Conservation (phyloP, 495 filamentous ascomycete genomes). For the Pseudoneurospora amorphoporcata region DNA sequence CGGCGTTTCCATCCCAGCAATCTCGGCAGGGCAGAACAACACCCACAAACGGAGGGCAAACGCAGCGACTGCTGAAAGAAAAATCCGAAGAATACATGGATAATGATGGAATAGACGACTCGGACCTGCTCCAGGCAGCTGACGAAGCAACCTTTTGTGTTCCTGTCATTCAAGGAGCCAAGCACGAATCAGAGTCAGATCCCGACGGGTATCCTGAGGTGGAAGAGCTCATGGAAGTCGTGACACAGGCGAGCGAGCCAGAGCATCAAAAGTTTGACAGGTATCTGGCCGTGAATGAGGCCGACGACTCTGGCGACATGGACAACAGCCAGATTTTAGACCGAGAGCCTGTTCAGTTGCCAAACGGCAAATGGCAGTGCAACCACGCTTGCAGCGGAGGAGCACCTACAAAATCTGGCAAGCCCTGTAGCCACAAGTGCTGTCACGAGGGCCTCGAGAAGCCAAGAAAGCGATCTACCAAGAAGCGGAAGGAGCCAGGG, state of each 20-base stretch:
- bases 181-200: background rate
- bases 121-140: constrained; percentile 16
- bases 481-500: constrained; percentile 7
- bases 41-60: background rate
- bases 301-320: constrained; percentile 1
- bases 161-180: background rate
- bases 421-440: constrained; percentile 54
- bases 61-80: background rate
- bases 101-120: constrained; percentile 14
- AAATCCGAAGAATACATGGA: constrained; percentile 6
- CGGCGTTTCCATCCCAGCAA: constrained; percentile 36
- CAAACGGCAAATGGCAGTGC: constrained; percentile 82
- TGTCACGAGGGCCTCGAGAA: constrained; percentile 83
- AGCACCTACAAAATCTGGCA: constrained; percentile 51
- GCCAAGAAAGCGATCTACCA: constrained; percentile 49
- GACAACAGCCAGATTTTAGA: constrained; percentile 14
- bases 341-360: constrained; percentile 45
- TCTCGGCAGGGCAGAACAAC: background rate
- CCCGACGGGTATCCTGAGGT: constrained; percentile 20
- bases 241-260: background rate
- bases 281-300: constrained; percentile 8
- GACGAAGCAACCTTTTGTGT: constrained; percentile 2
- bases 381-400: constrained; percentile 67
- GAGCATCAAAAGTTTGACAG: constrained; percentile 33
- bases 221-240: constrained; percentile 17